Percentiles rank a stretch among this genome's conserved stretches.
phyloP scores from a whole-genome alignment of 2,329 filamentous ascomycete species.

The Beauveria medogensis region DNA sequence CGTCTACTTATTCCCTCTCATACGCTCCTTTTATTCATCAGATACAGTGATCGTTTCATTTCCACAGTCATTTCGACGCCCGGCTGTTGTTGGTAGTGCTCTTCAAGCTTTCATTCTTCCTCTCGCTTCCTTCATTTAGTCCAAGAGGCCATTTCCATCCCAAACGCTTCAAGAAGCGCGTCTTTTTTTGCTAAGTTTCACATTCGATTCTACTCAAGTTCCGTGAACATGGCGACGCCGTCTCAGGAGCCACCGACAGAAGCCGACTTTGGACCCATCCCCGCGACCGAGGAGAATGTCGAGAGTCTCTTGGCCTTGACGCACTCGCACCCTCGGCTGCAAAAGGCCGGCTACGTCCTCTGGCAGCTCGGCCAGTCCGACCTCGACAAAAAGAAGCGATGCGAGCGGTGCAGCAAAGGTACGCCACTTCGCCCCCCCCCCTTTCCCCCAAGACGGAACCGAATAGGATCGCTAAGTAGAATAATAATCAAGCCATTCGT shows the following conservation, averaged over 20 bases:
- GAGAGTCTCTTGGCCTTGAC: slow-evolving; percentile 15
- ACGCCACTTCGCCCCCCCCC: background rate
- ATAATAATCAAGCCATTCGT: background rate
- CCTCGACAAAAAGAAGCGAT: slow-evolving; percentile 24
- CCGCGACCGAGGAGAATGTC: slow-evolving; percentile 16
- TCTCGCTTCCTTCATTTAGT: background rate
- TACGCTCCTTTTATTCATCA: background rate
- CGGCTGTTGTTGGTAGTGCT: background rate
- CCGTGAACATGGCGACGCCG: background rate
- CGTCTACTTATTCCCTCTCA: background rate
- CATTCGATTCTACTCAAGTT: background rate
- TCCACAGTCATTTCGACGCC: background rate
- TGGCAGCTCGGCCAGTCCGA: slow-evolving; percentile 19
- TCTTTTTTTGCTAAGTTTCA: background rate
- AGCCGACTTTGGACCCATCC: slow-evolving; percentile 14
- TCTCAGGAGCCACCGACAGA: background rate
- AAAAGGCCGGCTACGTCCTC: slow-evolving; percentile 21
- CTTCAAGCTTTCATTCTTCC: background rate
- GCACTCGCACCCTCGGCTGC: slow-evolving; percentile 15
- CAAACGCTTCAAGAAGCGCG: background rate
- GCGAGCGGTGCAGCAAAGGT: slow-evolving; percentile 21
- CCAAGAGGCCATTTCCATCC: background rate
- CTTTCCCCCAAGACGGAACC: no score
- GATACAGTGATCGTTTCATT: background rate
- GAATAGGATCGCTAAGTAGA: background rate